Percentiles rank a stretch among this genome's conserved stretches.
These are phyloP conservation scores for Stephania cephalantha DNA, from an alignment of 164 flowering plant species.

Conservation along the genomic window DNA sequence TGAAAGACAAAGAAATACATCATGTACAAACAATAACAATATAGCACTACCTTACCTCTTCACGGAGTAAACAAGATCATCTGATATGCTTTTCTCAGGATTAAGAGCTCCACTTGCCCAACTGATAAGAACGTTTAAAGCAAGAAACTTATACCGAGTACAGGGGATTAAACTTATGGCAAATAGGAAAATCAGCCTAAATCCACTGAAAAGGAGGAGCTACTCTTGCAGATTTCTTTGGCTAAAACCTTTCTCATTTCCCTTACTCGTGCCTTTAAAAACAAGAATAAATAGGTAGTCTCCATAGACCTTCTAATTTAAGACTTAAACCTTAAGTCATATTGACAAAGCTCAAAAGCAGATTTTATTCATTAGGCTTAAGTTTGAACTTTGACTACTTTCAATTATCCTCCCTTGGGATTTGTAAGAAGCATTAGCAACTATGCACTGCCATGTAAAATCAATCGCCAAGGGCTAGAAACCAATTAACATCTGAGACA, in stretches of 20 bases:
- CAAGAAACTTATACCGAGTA: background rate
- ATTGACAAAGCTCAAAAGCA: background rate
- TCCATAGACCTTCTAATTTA: background rate
- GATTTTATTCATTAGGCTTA: background rate
- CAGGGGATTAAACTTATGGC: background rate
- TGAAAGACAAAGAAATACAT: background rate
- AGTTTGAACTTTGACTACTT: background rate
- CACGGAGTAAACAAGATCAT: slow-evolving; percentile 69
- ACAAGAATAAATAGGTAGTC: background rate
- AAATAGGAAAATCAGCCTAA: background rate
- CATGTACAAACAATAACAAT: background rate
- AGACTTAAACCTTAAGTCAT: background rate
- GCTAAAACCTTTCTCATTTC: background rate
- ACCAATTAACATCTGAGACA: background rate
- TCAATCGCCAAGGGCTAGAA: background rate
- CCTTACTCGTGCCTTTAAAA: background rate
- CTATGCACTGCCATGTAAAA: background rate
- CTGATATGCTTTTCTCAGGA: slow-evolving; percentile 53
- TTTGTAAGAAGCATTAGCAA: background rate
- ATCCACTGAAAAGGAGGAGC: background rate
- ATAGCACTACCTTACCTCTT: slow-evolving; percentile 49
- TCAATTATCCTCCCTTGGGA: background rate
- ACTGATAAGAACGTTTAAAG: slow-evolving; percentile 26
- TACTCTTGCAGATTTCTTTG: background rate
- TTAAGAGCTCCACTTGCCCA: slow-evolving; percentile 99